Conservation (phyloP, 2,329 filamentous ascomycete species). For the Didymosphaeria variabile region DNA sequence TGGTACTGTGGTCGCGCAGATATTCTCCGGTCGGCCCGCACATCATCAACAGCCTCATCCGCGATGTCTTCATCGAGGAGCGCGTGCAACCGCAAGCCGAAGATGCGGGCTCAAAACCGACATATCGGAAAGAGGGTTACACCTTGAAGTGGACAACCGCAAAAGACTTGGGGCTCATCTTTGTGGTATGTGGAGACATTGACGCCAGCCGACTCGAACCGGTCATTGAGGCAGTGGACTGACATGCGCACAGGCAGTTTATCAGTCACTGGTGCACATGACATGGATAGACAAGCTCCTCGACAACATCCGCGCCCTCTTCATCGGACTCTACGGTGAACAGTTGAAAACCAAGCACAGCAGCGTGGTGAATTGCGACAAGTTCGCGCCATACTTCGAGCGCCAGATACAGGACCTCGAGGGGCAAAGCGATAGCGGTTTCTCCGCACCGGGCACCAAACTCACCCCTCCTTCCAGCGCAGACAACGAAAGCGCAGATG, state of each 20-base stretch:
- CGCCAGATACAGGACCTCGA: slow-evolving; percentile 88
- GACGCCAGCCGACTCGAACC: neutral
- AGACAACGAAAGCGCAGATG: slow-evolving; percentile 58
- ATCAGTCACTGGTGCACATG: slow-evolving; percentile 92
- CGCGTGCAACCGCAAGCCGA: slow-evolving; percentile 71
- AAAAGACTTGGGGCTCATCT: slow-evolving; percentile 93
- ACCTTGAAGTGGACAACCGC: slow-evolving; percentile 92
- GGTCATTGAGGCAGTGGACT: neutral
- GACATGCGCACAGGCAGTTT: slow-evolving; percentile 75
- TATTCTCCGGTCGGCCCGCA: slow-evolving; percentile 82
- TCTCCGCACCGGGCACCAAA: slow-evolving; percentile 51
- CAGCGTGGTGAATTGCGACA: slow-evolving; percentile 76
- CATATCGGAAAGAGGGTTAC: slow-evolving; percentile 91
- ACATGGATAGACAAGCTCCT: slow-evolving; percentile 97
- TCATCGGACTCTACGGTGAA: slow-evolving; percentile 87
- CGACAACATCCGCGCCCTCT: slow-evolving; percentile 92
- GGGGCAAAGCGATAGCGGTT: slow-evolving; percentile 56
- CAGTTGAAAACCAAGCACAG: slow-evolving; percentile 84
- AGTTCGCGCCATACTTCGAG: slow-evolving; percentile 92
- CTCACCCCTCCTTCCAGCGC: slow-evolving; percentile 63
- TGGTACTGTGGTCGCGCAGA: slow-evolving; percentile 93
- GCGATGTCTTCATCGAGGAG: slow-evolving; percentile 97
- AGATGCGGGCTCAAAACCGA: slow-evolving; percentile 71
- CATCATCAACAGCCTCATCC: slow-evolving; percentile 93
- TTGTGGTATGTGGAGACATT: slow-evolving; percentile 74